Percentiles rank a stretch among this genome's conserved stretches.
phyloP scores from a whole-genome alignment of 345 rosid species.

The Brassica incana region DNA sequence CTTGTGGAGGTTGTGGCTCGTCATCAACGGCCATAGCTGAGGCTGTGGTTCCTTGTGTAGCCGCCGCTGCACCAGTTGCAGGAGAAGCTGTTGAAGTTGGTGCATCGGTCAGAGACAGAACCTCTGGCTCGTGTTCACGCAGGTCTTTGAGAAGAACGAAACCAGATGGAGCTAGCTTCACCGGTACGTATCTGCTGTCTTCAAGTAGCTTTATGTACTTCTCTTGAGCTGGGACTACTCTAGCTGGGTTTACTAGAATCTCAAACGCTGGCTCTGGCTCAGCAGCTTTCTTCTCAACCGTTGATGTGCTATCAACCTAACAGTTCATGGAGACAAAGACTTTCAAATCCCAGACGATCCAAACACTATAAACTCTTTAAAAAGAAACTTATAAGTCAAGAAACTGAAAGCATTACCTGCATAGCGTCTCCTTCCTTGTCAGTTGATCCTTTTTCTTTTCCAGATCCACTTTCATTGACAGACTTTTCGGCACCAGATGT shows the following conservation, averaged over 20 bases:
- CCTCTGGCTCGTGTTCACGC: conserved; percentile 73
- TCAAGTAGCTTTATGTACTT: conserved; percentile 76
- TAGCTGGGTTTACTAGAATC: conserved; percentile 86
- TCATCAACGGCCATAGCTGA: conserved; percentile 93
- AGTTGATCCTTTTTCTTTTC: too few relatives aligned
- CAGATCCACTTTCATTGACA: conserved; percentile 46
- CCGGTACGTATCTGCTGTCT: conserved; percentile 87
- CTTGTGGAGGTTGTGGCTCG: conserved; percentile 96
- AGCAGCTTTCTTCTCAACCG: conserved; percentile 74
- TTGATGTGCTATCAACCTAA: conserved; percentile 75
- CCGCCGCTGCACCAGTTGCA: conserved; percentile 51
- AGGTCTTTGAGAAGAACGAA: conserved; percentile 88
- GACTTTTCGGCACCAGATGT: conserved; percentile 36
- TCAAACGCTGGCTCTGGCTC: conserved; percentile 89
- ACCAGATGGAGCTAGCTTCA: conserved; percentile 89
- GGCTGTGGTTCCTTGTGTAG: conserved; percentile 56
- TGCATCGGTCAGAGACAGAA: conserved; percentile 86
- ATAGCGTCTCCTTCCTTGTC: conserved; percentile 89
- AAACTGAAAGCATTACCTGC: conserved; percentile 90
- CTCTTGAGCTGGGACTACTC: conserved; percentile 97
- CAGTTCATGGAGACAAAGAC: not conserved
- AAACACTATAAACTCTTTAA: not conserved
- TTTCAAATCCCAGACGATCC: conserved; percentile 12
- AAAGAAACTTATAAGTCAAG: too few relatives aligned
- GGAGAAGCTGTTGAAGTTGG: conserved; percentile 69